Evolutionary conservation across 2,329 filamentous ascomycete genomes (phyloP), one percentile per base, ranked within the genome.

Genomic region (Trichoderma sp.): DNA sequence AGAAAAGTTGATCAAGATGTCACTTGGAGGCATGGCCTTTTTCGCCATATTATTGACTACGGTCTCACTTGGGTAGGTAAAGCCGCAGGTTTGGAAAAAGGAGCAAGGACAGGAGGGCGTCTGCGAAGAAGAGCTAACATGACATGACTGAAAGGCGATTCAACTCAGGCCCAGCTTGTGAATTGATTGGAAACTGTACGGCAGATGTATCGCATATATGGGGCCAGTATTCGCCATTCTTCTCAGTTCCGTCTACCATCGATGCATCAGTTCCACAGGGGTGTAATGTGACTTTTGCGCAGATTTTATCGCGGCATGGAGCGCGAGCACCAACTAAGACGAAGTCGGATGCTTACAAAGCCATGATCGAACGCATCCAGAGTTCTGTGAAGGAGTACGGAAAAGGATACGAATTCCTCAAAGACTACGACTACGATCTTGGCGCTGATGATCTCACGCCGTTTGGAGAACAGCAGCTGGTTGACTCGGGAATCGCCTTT

Each of bases 181-280:
- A 79, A 60, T 65, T 64, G 6, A 71, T 74, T 19, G 78, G 73
- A 16, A 75, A 70, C 63, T 94, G 91, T 79, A 83, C 84, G 59
- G 79, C 86, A 4, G 77, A 85, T 37, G 85, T 90, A 56, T 88
- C 89, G 1, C 91, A 89, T 73, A 86, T 84, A 68, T 97, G 93
- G 93, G 94, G 94, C 68, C 93, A 95, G 78, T 97, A 97, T 79
- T 91, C 93, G 21, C 92, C 94, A 2, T 96, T 89, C 81, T 97
- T 92, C 80, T 86, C 90, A 0, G 90, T 94, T 0, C 86, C 89
- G 7, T 93, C 91, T 1, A 83, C 87, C 3, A 87, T 93, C 62
- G 82, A 88, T 19, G 74, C 84, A 7, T 82, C 83, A 8, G 81
- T 91, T 0, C 94, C 93, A 0, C 73, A 82, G 0, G 84, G 83